phyloP scores from a whole-genome alignment of 2,329 filamentous ascomycete genomes.

The Tetracladium maxilliforme region DNA sequence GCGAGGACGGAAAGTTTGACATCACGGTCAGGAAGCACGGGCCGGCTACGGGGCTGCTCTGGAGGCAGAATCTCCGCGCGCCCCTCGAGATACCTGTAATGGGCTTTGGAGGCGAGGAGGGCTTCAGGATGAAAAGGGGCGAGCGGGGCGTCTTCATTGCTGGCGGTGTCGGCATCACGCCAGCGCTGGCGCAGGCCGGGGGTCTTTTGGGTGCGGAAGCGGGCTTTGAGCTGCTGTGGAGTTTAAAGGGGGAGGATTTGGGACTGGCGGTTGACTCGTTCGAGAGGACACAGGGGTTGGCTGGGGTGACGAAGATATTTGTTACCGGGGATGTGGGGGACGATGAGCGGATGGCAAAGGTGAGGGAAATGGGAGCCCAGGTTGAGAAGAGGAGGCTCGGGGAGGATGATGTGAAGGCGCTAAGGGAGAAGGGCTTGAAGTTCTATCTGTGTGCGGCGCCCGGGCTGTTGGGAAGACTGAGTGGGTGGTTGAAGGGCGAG shows the following conservation, averaged over 20 bases:
- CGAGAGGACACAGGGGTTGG: conserved; percentile 32
- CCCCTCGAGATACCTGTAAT: conserved; percentile 51
- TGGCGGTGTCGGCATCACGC: conserved; percentile 73
- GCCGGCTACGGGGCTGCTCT: conserved; percentile 50
- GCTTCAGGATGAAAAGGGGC: no score
- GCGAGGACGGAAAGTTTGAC: conserved; percentile 37
- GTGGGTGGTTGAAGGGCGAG: conserved; percentile 29
- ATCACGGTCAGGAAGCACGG: conserved; percentile 61
- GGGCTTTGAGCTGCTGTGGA: conserved; percentile 48
- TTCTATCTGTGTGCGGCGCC: conserved; percentile 48
- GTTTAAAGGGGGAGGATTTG: conserved; percentile 44
- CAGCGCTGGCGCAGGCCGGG: conserved; percentile 55
- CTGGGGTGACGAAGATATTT: conserved; percentile 40
- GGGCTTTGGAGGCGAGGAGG: conserved; percentile 52
- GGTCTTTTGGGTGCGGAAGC: no score
- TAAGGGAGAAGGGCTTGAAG: conserved; percentile 12
- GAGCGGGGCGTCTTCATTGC: conserved; percentile 46
- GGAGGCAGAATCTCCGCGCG: conserved; percentile 33
- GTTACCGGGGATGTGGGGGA: conserved; percentile 35
- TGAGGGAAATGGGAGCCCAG: conserved; percentile 9
- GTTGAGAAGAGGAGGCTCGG: conserved; percentile 28
- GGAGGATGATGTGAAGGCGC: conserved; percentile 26
- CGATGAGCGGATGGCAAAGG: conserved; percentile 8
- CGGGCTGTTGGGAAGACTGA: conserved; percentile 28
- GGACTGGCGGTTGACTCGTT: conserved; percentile 47